Evolutionary conservation across 2,329 filamentous ascomycete species (phyloP), one percentile per base, ranked within the genome.

Genomic region (Alternaria longipes): DNA sequence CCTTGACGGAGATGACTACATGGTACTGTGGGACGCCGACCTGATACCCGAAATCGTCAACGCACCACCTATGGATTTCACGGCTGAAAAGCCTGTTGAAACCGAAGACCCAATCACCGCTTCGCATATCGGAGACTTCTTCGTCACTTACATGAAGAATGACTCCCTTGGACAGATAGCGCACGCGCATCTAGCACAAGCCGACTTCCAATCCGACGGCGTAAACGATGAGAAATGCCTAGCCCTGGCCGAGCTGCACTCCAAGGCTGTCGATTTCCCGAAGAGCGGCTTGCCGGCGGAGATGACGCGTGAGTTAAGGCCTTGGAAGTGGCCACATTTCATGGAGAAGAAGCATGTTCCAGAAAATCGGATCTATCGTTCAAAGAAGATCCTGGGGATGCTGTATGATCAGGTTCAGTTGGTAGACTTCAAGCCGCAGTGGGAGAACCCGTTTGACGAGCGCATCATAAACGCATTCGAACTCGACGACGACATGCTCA

Each of bases 1-100:
- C 73, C 85, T 99, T 0, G 95, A 99, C 73, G 95, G 95, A 0
- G 95, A 99, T 71, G 95, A 99, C 74, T 99, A 93, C 75, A 90
- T 98, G 56, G 89, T 98, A 5, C 90, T 97, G 46, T 99, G 95
- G 94, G 94, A 99, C 67, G 76, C 84, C 22, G 85, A 87, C 14
- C 81, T 99, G 7, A 82, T 96, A 26, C 75, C 76, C 7, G 66
- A 78, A 1, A 80, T 86, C 52, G 92, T 91, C 87, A 92, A 95
- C 67, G 83, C 86, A 34, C 81, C 85, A 0, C 90, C 95, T 0
- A 97, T 98, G 92, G 85, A 91, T 64, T 95, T 93, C 72, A 82
- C 84, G 0, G 82, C 88, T 0, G 82, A 87, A 0, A 82, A 83
- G 44, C 87, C 90, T 0, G 74, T 81, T 12, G 81, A 84, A 20